These are phyloP conservation scores for Linnemannia elongata DNA, from an alignment of 192 early-diverging fungal genomes.

Conservation along the genomic window DNA sequence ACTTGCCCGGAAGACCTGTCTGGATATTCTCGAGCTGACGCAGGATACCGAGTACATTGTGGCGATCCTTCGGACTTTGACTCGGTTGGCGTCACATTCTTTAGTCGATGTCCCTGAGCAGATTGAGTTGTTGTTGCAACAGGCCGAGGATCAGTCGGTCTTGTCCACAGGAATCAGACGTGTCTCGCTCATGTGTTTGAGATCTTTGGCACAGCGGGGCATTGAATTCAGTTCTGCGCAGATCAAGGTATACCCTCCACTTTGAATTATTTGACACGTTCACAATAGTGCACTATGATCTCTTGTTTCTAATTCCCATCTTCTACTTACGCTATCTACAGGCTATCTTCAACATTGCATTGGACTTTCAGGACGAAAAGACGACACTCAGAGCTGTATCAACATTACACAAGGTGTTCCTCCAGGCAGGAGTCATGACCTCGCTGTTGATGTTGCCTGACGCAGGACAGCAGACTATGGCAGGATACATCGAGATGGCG, in stretches of 20 bases:
- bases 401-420: constrained; percentile 40
- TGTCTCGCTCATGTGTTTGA: constrained; percentile 41
- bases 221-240: constrained; percentile 43
- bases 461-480: constrained; percentile 13
- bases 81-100: constrained; percentile 53
- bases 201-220: constrained; percentile 30
- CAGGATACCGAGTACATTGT: constrained; percentile 54
- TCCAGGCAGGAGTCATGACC: constrained; percentile 21
- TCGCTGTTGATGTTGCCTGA: constrained; percentile 11
- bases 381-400: constrained; percentile 24
- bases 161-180: constrained; percentile 29
- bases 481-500: constrained; percentile 19
- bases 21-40: constrained; percentile 52
- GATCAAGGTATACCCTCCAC: constrained; percentile 24
- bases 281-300: neutral
- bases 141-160: constrained; percentile 7
- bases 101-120: constrained; percentile 58
- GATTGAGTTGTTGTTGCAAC: constrained; percentile 41
- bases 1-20: constrained; percentile 57
- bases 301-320: neutral
- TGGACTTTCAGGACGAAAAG: constrained; percentile 30
- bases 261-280: neutral
- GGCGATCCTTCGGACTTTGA: constrained; percentile 57
- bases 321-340: neutral
- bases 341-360: constrained; percentile 34